Evolutionary conservation across 805 yeast genomes (phyloP).

Genomic region (Metschnikowia drakensbergensis): DNA sequence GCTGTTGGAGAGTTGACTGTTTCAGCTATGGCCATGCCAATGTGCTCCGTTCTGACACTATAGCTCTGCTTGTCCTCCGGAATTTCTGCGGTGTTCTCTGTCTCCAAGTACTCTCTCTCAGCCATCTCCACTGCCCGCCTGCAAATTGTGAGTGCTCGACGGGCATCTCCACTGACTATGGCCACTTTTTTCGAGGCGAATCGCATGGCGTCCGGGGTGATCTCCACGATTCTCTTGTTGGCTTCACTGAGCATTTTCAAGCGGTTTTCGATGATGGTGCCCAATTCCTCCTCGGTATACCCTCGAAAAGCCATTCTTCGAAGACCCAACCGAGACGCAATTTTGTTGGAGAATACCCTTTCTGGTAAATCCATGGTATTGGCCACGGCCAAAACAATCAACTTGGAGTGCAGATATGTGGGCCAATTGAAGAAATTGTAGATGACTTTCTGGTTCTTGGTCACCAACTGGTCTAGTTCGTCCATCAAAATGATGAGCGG

Average conservation of each 20-base stretch:
- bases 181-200: slow-evolving; percentile 94
- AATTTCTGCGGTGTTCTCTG: slow-evolving; percentile 20
- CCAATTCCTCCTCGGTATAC: slow-evolving; percentile 75
- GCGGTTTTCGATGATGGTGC: slow-evolving; percentile 68
- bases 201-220: slow-evolving; percentile 72
- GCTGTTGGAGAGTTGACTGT: slow-evolving; percentile 72
- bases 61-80: slow-evolving; percentile 36
- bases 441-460: slow-evolving; percentile 78
- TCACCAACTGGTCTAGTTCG: slow-evolving; percentile 89
- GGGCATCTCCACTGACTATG: slow-evolving; percentile 94
- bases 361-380: slow-evolving; percentile 98
- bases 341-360: slow-evolving; percentile 77
- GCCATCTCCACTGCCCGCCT: slow-evolving; percentile 88
- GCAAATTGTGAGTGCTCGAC: slow-evolving; percentile 86
- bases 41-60: slow-evolving; percentile 66
- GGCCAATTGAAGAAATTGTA: slow-evolving; percentile 99
- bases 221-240: slow-evolving; percentile 41
- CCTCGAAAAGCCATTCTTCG: slow-evolving; percentile 86
- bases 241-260: slow-evolving; percentile 44
- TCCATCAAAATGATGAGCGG: slow-evolving; percentile 80
- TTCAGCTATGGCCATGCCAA: slow-evolving; percentile 75
- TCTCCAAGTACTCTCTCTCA: slow-evolving; percentile 51
- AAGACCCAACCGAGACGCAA: slow-evolving; percentile 86
- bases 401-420: slow-evolving; percentile 67
- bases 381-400: slow-evolving; percentile 89